Base-by-base conservation (phyloP, 805 yeast species). In the Candida vaughaniae region DNA sequence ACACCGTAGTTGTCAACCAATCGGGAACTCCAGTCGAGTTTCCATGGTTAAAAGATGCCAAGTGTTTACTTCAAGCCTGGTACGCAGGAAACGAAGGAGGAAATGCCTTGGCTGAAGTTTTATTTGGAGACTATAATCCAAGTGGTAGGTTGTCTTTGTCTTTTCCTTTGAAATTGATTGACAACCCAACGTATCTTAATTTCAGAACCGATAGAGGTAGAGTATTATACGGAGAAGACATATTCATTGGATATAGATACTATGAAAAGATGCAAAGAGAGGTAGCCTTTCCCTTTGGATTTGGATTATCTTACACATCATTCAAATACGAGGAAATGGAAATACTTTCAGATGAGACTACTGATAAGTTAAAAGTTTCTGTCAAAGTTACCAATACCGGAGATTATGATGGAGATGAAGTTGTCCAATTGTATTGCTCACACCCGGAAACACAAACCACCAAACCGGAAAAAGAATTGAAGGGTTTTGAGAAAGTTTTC, bases 11-110 rank as follows among this genome's bases (percentile, higher is more conserved):
- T 38, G 63, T 60, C 6, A 60, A 59, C 40, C 65, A 60, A 41
- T 52, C 60, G 3, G 65, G 65, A 19, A 50, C 62, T 3, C 65
- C 65, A 2, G 64, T 60, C 12, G 51, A 53, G 19, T 47, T 60
- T 38, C 63, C 65, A 6, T 59, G 63, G 64, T 23, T 55, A 11
- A 18, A 45, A 6, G 39, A 53, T 17, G 56, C 58, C 8, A 46
- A 47, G 20, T 51, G 49, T 17, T 29, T 60, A 16, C 50, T 60
- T 15, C 66, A 60, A 33, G 64, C 64, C 7, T 60, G 66, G 66
- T 60, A 49, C 38, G 64, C 64, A n/a, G 66, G 66, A 22, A 58
- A 55, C 39, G 66, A 60, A 45, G 43, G 48, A 29, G 64, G 64
- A 18, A 52, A 55, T 39, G 62, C 53, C 22, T 55, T 59, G 35